A percentile compares a stretch with the other conserved stretches of the same genome.
These are phyloP conservation scores for Botrytis tulipae DNA, from an alignment of 2,329 filamentous ascomycete species.

Conservation along the genomic window DNA sequence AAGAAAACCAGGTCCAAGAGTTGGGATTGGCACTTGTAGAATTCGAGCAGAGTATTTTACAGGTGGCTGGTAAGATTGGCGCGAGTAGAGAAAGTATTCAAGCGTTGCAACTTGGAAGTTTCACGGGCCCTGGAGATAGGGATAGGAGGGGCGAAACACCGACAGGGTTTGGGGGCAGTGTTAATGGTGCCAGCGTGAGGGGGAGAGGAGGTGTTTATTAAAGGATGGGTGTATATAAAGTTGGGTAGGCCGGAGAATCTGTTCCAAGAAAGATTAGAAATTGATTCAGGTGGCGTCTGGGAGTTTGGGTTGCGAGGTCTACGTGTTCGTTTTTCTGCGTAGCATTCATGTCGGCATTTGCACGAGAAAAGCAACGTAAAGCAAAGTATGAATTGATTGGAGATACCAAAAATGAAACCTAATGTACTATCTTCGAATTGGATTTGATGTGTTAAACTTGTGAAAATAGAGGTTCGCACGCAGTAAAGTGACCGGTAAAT, in stretches of 20 bases:
- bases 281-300: slow-evolving; percentile 8
- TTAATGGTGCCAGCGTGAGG: not conserved
- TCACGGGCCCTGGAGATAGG: slow-evolving; percentile 22
- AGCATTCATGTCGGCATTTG: not conserved
- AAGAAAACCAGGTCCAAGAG: slow-evolving; percentile 49
- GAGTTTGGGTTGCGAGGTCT: not conserved
- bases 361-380: not conserved
- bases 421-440: not conserved
- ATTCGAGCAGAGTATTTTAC: slow-evolving; percentile 63
- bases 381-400: slow-evolving; percentile 1
- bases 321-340: not conserved
- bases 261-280: not conserved
- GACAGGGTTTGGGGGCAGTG: not conserved
- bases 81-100: slow-evolving; percentile 59
- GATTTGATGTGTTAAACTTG: not conserved
- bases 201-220: slow-evolving; percentile 15
- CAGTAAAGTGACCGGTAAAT: not conserved
- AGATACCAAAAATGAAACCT: slow-evolving; percentile 5
- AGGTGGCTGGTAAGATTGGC: slow-evolving; percentile 60
- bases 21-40: slow-evolving; percentile 60
- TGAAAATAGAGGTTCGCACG: not conserved
- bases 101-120: slow-evolving; percentile 51
- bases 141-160: not conserved
- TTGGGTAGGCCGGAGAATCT: not conserved
- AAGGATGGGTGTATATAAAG: slow-evolving; percentile 1